Evolutionary conservation across 2,329 filamentous ascomycete species (phyloP).

Genomic region (Tothia fuscella): DNA sequence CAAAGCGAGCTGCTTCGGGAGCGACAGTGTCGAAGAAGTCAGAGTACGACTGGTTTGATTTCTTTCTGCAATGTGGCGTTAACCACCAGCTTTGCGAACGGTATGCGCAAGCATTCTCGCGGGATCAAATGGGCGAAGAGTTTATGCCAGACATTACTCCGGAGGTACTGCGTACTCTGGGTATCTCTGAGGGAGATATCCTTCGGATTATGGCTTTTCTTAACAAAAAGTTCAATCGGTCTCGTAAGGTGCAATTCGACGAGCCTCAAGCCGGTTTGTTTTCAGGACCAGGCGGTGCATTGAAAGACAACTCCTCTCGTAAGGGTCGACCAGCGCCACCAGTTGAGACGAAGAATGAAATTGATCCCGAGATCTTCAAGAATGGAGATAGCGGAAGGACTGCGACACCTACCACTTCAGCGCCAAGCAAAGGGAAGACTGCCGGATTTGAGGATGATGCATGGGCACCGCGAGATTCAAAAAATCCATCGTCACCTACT

Average conservation of each 20-base stretch:
- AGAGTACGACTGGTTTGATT: constrained; percentile 97
- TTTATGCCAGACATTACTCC: constrained; percentile 82
- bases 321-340: constrained; percentile 81
- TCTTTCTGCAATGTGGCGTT: constrained; percentile 88
- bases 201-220: constrained; percentile 86
- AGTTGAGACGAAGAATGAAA: constrained; percentile 72
- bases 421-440: constrained; percentile 37
- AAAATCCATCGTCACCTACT: constrained; percentile 23
- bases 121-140: constrained; percentile 93
- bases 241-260: constrained; percentile 41
- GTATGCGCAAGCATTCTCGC: constrained; percentile 78
- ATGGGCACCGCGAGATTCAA: constrained; percentile 69
- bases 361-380: constrained; percentile 79
- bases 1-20: constrained; percentile 35
- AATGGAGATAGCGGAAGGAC: constrained; percentile 32
- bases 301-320: constrained; percentile 90
- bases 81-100: constrained; percentile 87
- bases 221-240: constrained; percentile 66
- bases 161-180: constrained; percentile 69
- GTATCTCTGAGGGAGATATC: constrained; percentile 93
- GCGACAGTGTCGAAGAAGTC: constrained; percentile 56
- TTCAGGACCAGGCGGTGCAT: constrained; percentile 77
- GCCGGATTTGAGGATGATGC: constrained; percentile 88
- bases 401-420: constrained; percentile 38
- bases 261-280: constrained; percentile 62